Evolutionary conservation across 345 rosid genomes (phyloP), one percentile per base, ranked within the genome.

Genomic region (Citrus medica): DNA sequence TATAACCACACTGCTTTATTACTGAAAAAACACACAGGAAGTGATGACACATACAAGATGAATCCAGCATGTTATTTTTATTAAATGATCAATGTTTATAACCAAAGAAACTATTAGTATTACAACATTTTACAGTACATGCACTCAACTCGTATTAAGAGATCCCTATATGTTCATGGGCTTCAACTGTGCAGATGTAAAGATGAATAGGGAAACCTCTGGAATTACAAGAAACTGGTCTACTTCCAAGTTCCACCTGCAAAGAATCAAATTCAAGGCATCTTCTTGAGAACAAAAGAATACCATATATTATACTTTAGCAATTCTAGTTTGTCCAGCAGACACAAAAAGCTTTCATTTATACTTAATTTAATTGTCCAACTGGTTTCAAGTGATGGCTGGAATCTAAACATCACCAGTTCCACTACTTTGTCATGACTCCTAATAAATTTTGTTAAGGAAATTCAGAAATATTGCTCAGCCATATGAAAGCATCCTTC

Each of bases 161-260:
- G 25, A 35, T 56, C 19, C 2, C 30, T 14, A 1, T 7, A 62
- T 24, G 21, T 68, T 67, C 25, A 35, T 38, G 7, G 27, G 68
- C 68, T 37, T 76, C 79, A 1, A 13, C 42, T 51, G 19, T 17
- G 17, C 58, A 38, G 28, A 19, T 2, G 14, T 21, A 19, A 17
- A 53, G 61, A 21, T 48, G 25, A 61, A 14, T 9, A 37, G 10
- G 66, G 24, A 42, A 69, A 28, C 32, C 78, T 71, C 76, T 21
- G 27, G 2, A 13, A 46, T 16, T 8, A 69, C 1, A 46, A 25
- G 59, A 13, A 69, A 46, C 61, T 60, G 53, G 55, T 37, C 68
- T 48, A 24, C 51, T 78, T 13, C 75, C 77, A 75, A 24, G 38
- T 78, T 13, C 75, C 77, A 75, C 71, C 83, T 80, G 83, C 78